Evolutionary conservation across 345 rosid genomes (phyloP), one percentile per base, ranked within the genome.

Genomic region (Dipteronia dyeriana): DNA sequence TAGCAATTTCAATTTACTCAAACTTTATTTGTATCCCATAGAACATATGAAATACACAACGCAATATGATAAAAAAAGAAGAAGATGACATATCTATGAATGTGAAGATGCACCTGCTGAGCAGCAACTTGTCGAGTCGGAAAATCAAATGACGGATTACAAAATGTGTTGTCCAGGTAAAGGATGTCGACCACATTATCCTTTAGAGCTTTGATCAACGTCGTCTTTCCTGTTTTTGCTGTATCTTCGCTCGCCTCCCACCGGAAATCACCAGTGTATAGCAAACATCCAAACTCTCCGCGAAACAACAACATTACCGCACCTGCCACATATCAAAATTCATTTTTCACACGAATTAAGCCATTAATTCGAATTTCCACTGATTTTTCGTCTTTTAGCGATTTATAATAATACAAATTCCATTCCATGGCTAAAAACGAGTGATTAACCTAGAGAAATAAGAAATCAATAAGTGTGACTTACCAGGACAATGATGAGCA

Each of bases 401-500:
- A 39, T 39, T 39, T 41, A 41, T 41, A 41, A 41, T 2, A 39
- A 39, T 66, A 14, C 2, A 39, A 41, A 10, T 13, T 20, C 22
- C 22, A 60, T 10, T 41, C 45, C 45, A 41, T 1, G 9, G 11
- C 45, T 41, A 41, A 41, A 41, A 41, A 41, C 1, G 8, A 39
- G 9, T 41, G 45, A 41, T 41, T 41, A 41, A 41, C 9, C 45
- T 7, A 41, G 7, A 41, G 66, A 26, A 45, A 41, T 9, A 41
- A 41, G 9, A 41, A 41, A n/a, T 56, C n/a, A 54, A 19, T 54
- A 54, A 34, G 38, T 34, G 47, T 9, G 22, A 63, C 41, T 34
- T 69, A 91, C 95, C 95, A 0, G 94, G 95, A 76, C 93, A 93
- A 67, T 91, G 97, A 83, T 88, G 84, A 49, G 93, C 96, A 66